A percentile compares a stretch with the other conserved stretches of the same genome.
These are phyloP conservation scores for Dothidotthia symphoricarpi DNA, from an alignment of 2,329 filamentous ascomycete species.

Conservation along the genomic window DNA sequence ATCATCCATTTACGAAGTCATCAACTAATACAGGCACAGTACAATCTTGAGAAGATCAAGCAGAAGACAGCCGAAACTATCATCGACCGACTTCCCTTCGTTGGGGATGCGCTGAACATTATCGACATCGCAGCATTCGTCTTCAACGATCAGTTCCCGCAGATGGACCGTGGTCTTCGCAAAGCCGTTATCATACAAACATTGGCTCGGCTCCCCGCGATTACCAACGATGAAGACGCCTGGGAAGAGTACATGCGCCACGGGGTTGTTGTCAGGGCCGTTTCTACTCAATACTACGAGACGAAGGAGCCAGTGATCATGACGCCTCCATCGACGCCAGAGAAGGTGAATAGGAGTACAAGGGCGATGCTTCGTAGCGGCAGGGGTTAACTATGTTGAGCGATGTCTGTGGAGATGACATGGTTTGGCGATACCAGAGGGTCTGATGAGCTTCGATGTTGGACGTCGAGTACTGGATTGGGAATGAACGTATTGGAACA, in stretches of 20 bases:
- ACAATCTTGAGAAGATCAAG: conserved; percentile 19
- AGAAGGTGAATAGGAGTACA: too few relatives aligned
- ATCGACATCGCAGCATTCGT: conserved; percentile 15
- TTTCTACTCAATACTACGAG: conserved; percentile 1
- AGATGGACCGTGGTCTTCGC: conserved; percentile 18
- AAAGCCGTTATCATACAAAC: conserved; percentile 12
- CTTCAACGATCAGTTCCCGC: conserved; percentile 8
- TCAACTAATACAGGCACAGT: conserved; percentile 11
- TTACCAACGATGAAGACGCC: conserved; percentile 10
- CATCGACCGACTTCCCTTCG: conserved; percentile 20
- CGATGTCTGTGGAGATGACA: too few relatives aligned
- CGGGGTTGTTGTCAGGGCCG: conserved; percentile 12
- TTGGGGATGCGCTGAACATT: conserved; percentile 12
- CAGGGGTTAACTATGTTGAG: too few relatives aligned
- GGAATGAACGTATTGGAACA: too few relatives aligned
- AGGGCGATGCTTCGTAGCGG: too few relatives aligned
- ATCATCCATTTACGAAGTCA: neutral
- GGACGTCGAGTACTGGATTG: too few relatives aligned
- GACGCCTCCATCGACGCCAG: too few relatives aligned
- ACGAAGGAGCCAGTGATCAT: too few relatives aligned
- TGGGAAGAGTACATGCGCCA: conserved; percentile 14
- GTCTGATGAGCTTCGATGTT: too few relatives aligned
- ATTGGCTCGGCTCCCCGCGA: conserved; percentile 7
- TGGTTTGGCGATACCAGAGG: too few relatives aligned
- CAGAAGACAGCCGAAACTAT: conserved; percentile 13